Evolutionary conservation across 179 eudicot species (phyloP), one percentile per base, ranked within the genome.

Genomic region (Beta corolliflora): DNA sequence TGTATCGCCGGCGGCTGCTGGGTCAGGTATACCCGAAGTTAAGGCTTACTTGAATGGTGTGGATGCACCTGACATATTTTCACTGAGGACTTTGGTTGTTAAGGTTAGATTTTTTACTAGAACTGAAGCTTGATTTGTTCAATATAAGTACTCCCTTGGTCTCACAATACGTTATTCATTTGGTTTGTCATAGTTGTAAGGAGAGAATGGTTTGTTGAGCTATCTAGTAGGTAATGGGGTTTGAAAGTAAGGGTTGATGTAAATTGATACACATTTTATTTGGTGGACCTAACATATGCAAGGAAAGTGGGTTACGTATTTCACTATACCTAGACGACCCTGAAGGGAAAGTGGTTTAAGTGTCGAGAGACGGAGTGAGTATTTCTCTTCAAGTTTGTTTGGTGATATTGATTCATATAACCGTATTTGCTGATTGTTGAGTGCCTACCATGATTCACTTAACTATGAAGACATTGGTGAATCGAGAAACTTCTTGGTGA

Each of bases 31-130:
- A 78, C 97, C 98, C 2, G 98, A 95, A 89, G 93, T 95, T 48
- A 95, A 95, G 89, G 98, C 97, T 63, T 95, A 92, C 87, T 83
- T 93, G 82, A 95, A 95, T 81, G 98, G 98, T 18, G 96, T 95
- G 55, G 98, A 95, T 81, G 93, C 93, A 1, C 97, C 98, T 9
- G 92, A 85, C 61, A 87, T 93, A 81, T 93, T 91, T 84, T 89
- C 97, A 66, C 46, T 89, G 7, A 85, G 87, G 80, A 93, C 97
- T 67, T 87, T 95, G 88, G 29, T 92, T 77, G 90, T 91, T 80
- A 95, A 95, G 97, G 97, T 95, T 73, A 77, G 81, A n/a, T 46
- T n/a, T 31, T 77, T 55, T 61, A 31, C 45, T 59, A 31, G 56
- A 41, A 14, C 18, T 59, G 4, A 53, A 13, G 56, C 53, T 25